Conservation (phyloP, 2,329 filamentous ascomycete genomes). For the Trichoderma breve region DNA sequence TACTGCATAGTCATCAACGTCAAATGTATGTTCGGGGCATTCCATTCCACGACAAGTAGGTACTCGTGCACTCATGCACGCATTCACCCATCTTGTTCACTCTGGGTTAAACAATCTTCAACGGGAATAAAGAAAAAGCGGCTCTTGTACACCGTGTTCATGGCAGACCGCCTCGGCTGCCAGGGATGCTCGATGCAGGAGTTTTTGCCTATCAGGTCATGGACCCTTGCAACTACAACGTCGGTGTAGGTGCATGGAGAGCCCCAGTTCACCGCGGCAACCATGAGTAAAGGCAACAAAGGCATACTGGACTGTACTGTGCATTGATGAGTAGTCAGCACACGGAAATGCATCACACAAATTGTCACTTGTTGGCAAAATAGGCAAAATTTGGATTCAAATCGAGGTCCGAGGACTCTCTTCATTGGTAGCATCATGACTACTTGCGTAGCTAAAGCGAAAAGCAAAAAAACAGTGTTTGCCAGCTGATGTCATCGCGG, state of each 20-base stretch:
- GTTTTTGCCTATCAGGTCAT: not conserved
- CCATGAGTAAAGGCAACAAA: not conserved
- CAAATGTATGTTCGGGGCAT: not conserved
- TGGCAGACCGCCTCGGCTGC: constrained; percentile 12
- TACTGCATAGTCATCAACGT: not conserved
- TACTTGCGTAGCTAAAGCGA: constrained; percentile 13
- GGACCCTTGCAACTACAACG: constrained; percentile 6
- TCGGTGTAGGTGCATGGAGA: not conserved
- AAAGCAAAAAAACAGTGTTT: not conserved
- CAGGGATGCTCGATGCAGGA: constrained; percentile 14
- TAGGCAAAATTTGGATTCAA: not conserved
- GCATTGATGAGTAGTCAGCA: not conserved
- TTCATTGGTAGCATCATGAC: constrained; percentile 16
- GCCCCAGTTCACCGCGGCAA: not conserved
- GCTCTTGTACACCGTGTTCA: constrained; percentile 10
- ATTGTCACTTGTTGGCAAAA: not conserved
- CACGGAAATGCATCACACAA: not conserved
- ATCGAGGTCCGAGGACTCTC: not conserved
- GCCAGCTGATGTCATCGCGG: constrained; percentile 14
- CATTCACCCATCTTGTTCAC: not conserved
- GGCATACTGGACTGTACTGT: not conserved
- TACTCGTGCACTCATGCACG: not conserved
- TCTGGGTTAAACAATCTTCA: not conserved
- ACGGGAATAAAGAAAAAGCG: not conserved
- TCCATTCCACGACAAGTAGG: not conserved